A percentile compares a stretch with the other conserved stretches of the same genome.
Evolutionary conservation across 345 rosid species (phyloP).

Genomic region (Camelina sativa): DNA sequence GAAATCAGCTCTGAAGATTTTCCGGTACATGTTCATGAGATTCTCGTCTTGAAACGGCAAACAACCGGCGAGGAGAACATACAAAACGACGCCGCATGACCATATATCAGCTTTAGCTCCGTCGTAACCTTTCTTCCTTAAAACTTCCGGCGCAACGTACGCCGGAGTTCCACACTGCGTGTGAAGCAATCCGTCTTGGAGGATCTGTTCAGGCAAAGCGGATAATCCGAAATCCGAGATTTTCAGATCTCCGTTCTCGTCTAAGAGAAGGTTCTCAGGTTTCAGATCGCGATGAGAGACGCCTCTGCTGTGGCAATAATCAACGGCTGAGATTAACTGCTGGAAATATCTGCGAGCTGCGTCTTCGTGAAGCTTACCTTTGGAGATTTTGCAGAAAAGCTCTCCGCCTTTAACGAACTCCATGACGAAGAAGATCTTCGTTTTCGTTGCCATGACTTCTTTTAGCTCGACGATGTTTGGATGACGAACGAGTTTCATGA

Average conservation of each 20-base stretch:
- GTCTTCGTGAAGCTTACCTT: conserved; percentile 66
- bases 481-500: conserved; percentile 77
- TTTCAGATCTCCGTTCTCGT: conserved; percentile 72
- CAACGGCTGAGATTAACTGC: conserved; percentile 74
- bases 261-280: conserved; percentile 79
- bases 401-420: conserved; percentile 84
- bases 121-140: conserved; percentile 80
- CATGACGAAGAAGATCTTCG: conserved; percentile 81
- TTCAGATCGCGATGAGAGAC: conserved; percentile 85
- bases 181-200: conserved; percentile 77
- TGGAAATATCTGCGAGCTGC: conserved; percentile 68
- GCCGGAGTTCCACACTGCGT: conserved; percentile 92
- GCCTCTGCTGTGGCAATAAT: conserved; percentile 82
- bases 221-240: conserved; percentile 91
- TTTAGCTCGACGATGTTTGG: conserved; percentile 68
- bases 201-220: conserved; percentile 70
- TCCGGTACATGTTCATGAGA: conserved; percentile 65
- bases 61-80: conserved; percentile 66
- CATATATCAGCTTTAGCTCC: conserved; percentile 81
- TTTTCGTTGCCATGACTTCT: conserved; percentile 80
- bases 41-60: conserved; percentile 83
- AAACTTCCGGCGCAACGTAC: conserved; percentile 93
- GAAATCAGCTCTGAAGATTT: conserved; percentile 63
- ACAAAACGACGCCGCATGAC: conserved; percentile 91
- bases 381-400: conserved; percentile 62